phyloP scores from a whole-genome alignment of 2,329 filamentous ascomycete genomes.

The Aulographum hederae region DNA sequence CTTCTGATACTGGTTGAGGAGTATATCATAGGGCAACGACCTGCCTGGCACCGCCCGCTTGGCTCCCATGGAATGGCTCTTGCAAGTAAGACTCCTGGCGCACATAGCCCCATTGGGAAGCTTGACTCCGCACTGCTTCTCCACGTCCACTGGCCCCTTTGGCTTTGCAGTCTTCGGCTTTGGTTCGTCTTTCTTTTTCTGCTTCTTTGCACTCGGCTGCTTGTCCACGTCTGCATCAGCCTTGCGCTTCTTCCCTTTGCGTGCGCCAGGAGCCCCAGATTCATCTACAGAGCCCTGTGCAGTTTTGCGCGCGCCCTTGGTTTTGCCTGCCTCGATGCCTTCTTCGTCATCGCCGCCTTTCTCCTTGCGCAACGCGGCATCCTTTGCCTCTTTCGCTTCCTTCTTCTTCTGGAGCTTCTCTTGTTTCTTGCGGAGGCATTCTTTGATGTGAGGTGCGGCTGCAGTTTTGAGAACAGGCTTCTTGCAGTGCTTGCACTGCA shows the following conservation, averaged over 20 bases:
- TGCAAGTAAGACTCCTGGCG: conserved; percentile 78
- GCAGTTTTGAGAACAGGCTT: conserved; percentile 63
- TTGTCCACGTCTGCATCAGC: conserved; percentile 49
- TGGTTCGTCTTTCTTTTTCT: conserved; percentile 89
- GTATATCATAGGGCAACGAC: conserved; percentile 80
- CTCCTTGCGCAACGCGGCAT: conserved; percentile 28
- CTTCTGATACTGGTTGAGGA: conserved; percentile 54
- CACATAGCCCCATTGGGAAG: conserved; percentile 74
- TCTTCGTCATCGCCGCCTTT: conserved; percentile 24
- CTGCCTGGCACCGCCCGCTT: conserved; percentile 77
- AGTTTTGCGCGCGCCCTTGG: conserved; percentile 19
- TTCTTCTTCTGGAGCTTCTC: conserved; percentile 42
- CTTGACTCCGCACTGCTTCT: conserved; percentile 79
- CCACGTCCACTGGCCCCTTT: conserved; percentile 85
- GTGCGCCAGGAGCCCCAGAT: conserved; percentile 15
- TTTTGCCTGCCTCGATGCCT: conserved; percentile 18
- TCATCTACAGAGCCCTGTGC: conserved; percentile 19
- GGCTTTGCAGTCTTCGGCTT: conserved; percentile 71
- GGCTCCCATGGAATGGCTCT: conserved; percentile 87
- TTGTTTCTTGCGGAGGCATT: conserved; percentile 69
- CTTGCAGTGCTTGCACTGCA: conserved; percentile 84
- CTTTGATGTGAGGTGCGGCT: conserved; percentile 62
- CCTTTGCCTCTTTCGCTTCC: conserved; percentile 41
- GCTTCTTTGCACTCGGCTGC: conserved; percentile 58
- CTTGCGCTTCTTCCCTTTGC: conserved; percentile 29